Evolutionary conservation across 2,329 filamentous ascomycete genomes (phyloP).

Genomic region (Shiraia bambusicola): DNA sequence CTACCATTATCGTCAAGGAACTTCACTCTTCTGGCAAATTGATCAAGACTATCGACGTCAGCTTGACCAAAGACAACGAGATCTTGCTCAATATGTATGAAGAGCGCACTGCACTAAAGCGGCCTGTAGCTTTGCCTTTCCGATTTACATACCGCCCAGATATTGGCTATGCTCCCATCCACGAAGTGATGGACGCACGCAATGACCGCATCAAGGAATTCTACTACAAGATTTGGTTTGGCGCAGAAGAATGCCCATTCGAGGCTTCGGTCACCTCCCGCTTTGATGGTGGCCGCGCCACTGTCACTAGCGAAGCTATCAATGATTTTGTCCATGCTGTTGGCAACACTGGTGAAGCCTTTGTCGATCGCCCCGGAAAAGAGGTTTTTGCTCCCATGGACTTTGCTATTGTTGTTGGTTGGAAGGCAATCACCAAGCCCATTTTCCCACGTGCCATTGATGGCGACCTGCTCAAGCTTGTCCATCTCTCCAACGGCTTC

Average conservation of each 20-base stretch:
- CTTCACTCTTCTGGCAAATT: constrained; percentile 83
- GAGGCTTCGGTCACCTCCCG: constrained; percentile 80
- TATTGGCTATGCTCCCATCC: constrained; percentile 94
- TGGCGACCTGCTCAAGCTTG: constrained; percentile 91
- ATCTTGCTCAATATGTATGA: constrained; percentile 91
- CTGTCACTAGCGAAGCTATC: constrained; percentile 87
- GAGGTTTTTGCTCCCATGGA: constrained; percentile 96
- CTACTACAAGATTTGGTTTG: constrained; percentile 98
- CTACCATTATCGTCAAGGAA: constrained; percentile 83
- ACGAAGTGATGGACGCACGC: constrained; percentile 91
- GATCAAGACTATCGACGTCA: constrained; percentile 84
- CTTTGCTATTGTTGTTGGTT: constrained; percentile 95
- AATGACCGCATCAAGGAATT: constrained; percentile 99
- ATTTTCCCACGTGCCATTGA: constrained; percentile 98
- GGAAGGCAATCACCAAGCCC: constrained; percentile 99
- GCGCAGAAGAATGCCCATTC: constrained; percentile 78
- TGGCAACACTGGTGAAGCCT: constrained; percentile 95
- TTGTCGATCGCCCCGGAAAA: constrained; percentile 93
- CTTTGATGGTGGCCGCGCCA: constrained; percentile 86
- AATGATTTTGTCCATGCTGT: constrained; percentile 99
- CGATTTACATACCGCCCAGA: constrained; percentile 93
- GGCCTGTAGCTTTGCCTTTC: constrained; percentile 79
- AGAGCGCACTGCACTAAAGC: constrained; percentile 81
- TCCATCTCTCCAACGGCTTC: constrained; percentile 96
- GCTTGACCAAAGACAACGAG: constrained; percentile 71